Evolutionary conservation across 2,329 filamentous ascomycete genomes (phyloP), one percentile per base, ranked within the genome.

Genomic region (Penicillium concentricum): DNA sequence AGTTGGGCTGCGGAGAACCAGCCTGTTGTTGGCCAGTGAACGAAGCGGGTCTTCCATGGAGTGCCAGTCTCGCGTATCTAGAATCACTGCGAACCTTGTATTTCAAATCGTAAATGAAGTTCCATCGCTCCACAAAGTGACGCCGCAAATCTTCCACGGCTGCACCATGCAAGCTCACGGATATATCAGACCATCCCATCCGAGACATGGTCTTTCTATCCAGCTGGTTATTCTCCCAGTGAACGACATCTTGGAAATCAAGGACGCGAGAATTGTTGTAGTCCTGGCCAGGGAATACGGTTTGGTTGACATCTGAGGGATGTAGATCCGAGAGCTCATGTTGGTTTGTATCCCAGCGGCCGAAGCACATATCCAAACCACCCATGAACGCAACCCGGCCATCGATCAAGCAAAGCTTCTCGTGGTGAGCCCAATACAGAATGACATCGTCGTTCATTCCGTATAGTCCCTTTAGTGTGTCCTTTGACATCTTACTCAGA

Each of bases 141-240:
- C 84, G 82, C 32, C 86, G 80, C 32, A 96, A 79, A 71, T 90
- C 91, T 60, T 87, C 80, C 0, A 93, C 87, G 10, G 91, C 88
- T 0, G 87, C 87, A 0, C 92, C 92, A 15, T 82, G 82, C 56
- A 96, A 73, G 64, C 86, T 91, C 54, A 97, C 79, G 12, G 89
- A 87, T 57, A 96, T 84, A 73, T 96, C 92, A 15, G 89, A 91
- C 92, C 92, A 96, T 20, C 92, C 92, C 91, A 96, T 96, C 58
- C 92, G 84, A 2, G 90, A 91, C 73, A 82, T 90, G 68, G 86
- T 85, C 12, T 86, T 87, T 48, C 92, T 84, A 67, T 95, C 89
- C 20, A 97, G 82, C 69, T 96, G 91, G 73, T 96, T 96, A 60
- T 92, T 84, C 61, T 93, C 84, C 85, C 88, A 95, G 60, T 94